These are phyloP conservation scores for Fusarium buxicola DNA, from an alignment of 2,329 filamentous ascomycete species.

Conservation along the genomic window DNA sequence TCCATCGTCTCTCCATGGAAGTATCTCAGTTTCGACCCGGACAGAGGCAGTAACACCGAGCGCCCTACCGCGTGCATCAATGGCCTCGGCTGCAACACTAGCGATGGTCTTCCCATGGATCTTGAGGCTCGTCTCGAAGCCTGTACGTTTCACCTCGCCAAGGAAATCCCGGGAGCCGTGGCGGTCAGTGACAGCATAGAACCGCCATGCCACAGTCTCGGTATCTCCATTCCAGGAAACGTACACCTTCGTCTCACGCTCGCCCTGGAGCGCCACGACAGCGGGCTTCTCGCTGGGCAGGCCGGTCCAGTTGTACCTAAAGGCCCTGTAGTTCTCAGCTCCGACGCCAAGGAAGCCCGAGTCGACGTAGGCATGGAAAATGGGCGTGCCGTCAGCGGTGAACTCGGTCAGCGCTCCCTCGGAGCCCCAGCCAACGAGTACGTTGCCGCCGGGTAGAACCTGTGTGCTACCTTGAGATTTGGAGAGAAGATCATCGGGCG, in stretches of 20 bases:
- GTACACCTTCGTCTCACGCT: constrained; percentile 50
- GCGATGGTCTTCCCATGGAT: constrained; percentile 20
- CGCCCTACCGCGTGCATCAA: constrained; percentile 37
- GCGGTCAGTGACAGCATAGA: constrained; percentile 55
- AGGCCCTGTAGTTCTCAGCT: constrained; percentile 66
- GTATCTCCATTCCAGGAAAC: constrained; percentile 68
- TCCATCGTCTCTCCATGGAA: constrained; percentile 8
- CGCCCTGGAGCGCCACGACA: constrained; percentile 38
- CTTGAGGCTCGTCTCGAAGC: constrained; percentile 57
- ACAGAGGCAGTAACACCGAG: constrained; percentile 37
- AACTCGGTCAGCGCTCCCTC: constrained; percentile 62
- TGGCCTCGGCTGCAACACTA: constrained; percentile 42
- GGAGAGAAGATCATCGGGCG: constrained; percentile 61
- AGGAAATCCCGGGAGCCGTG: constrained; percentile 52
- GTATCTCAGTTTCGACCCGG: constrained; percentile 38
- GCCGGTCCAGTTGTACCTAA: constrained; percentile 65
- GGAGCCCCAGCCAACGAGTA: constrained; percentile 68
- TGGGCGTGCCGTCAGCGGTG: constrained; percentile 56
- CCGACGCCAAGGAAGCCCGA: constrained; percentile 47
- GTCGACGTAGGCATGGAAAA: constrained; percentile 66
- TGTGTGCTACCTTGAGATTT: constrained; percentile 65
- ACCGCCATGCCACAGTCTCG: constrained; percentile 60
- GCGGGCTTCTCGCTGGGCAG: constrained; percentile 49
- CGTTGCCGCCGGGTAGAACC: constrained; percentile 63
- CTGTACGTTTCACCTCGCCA: constrained; percentile 52